Evolutionary conservation across 2,329 filamentous ascomycete genomes (phyloP).

Genomic region (Ceratocystiopsis sp.): DNA sequence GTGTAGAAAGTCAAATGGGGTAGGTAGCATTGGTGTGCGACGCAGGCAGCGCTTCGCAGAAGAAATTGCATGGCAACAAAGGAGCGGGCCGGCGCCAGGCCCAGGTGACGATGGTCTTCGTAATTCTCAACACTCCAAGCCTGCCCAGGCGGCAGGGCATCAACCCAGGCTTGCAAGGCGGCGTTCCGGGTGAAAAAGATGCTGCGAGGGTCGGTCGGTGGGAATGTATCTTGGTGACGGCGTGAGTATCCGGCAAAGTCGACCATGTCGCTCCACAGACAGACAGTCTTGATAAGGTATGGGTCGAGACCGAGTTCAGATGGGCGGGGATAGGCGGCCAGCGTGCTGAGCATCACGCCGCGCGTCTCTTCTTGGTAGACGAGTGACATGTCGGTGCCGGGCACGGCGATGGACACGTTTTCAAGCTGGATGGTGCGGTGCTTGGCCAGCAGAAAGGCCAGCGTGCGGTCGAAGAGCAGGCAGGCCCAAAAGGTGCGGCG

Average conservation of each 20-base stretch:
- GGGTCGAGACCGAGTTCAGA: constrained; percentile 9
- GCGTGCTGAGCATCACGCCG: constrained; percentile 5
- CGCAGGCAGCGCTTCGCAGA: constrained; percentile 9
- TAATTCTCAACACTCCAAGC: constrained; percentile 8
- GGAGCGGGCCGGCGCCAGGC: constrained; percentile 3
- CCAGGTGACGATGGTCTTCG: constrained; percentile 6
- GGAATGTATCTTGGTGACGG: constrained; percentile 4
- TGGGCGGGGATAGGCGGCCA: constrained; percentile 4
- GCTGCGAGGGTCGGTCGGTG: constrained; percentile 7
- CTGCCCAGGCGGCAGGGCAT: constrained; percentile 6
- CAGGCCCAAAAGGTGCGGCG: constrained; percentile 4
- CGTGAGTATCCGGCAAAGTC: constrained; percentile 6
- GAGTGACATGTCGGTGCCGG: constrained; percentile 7
- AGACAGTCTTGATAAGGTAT: constrained; percentile 9
- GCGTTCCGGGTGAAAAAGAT: constrained; percentile 2
- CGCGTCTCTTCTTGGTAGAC: constrained; percentile 8
- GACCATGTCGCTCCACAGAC: constrained; percentile 8
- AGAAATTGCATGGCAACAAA: constrained; percentile 13
- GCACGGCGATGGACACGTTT: constrained; percentile 6
- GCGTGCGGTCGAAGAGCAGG: constrained; percentile 1
- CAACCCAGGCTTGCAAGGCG: constrained; percentile 6
- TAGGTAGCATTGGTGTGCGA: constrained; percentile 13
- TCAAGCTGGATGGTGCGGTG: constrained; percentile 4
- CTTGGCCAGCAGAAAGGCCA: constrained; percentile 7
- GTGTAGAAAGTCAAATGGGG: constrained; percentile 11